A percentile compares a stretch with the other conserved stretches of the same genome.
phyloP scores from a whole-genome alignment of 257 asterid genomes.

The Lantana camara region DNA sequence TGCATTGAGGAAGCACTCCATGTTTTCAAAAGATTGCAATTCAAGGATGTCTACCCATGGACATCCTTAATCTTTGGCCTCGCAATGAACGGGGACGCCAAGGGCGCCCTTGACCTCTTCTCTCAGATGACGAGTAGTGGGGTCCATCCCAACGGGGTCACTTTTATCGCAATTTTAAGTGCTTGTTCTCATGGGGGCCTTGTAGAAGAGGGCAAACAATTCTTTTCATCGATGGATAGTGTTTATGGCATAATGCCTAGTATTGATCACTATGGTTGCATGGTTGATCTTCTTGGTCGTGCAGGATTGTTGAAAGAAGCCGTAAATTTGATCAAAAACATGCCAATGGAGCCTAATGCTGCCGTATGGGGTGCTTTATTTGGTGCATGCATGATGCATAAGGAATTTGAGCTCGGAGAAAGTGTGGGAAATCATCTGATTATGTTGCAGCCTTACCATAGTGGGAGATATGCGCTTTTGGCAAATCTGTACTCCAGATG shows the following conservation, averaged over 20 bases:
- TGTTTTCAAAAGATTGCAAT: conserved; percentile 32
- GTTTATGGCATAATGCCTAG: conserved; percentile 44
- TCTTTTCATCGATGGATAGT: conserved; percentile 40
- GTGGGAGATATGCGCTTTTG: conserved; percentile 49
- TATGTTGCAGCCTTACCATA: conserved; percentile 36
- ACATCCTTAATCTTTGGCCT: conserved; percentile 52
- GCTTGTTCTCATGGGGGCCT: conserved; percentile 61
- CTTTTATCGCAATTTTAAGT: conserved; percentile 51
- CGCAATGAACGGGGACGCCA: conserved; percentile 54
- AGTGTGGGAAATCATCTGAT: conserved; percentile 43
- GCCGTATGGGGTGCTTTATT: conserved; percentile 56
- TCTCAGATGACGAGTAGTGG: conserved; percentile 44
- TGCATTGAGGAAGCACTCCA: conserved; percentile 42
- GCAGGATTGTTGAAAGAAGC: conserved; percentile 57
- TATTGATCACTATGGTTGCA: conserved; percentile 56
- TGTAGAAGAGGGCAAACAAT: conserved; percentile 38
- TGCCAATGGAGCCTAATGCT: conserved; percentile 48
- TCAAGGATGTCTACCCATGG: conserved; percentile 50
- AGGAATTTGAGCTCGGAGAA: conserved; percentile 45
- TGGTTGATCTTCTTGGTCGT: conserved; percentile 64
- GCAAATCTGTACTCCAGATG: conserved; percentile 44
- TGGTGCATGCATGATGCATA: conserved; percentile 53
- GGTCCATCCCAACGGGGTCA: conserved; percentile 50
- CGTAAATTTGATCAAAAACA: conserved; percentile 36
- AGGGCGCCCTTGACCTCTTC: conserved; percentile 38